Percentiles rank a stretch among this genome's conserved stretches.
Conservation (phyloP, 176 grass and related monocot genomes). For the Puccinellia tenuiflora region DNA sequence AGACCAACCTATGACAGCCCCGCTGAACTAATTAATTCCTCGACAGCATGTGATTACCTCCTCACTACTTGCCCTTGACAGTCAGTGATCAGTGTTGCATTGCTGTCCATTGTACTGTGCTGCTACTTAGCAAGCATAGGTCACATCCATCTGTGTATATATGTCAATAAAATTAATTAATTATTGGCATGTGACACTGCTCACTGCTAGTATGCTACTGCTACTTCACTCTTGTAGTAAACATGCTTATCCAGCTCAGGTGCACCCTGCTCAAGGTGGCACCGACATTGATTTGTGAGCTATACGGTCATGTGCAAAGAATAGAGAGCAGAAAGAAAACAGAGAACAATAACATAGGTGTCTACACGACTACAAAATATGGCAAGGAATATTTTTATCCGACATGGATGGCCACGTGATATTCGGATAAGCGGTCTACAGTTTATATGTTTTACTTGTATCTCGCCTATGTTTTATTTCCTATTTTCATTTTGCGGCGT, state of each 20-base stretch:
- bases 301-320: background rate
- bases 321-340: background rate
- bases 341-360: background rate
- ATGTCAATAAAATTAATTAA: too few species aligned
- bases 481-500: too few species aligned
- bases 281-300: conserved; percentile 10
- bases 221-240: background rate
- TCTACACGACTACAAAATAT: too few species aligned
- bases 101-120: background rate
- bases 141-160: conserved; percentile 3
- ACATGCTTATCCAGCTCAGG: background rate
- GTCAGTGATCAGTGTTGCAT: background rate
- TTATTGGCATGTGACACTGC: background rate
- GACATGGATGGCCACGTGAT: too few species aligned
- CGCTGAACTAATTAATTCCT: background rate
- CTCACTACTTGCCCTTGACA: background rate
- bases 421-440: too few species aligned
- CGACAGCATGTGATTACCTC: background rate
- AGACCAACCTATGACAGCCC: conserved; percentile 21
- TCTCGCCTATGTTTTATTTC: too few species aligned
- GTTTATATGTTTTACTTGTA: too few species aligned
- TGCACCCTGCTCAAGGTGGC: background rate
- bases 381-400: too few species aligned
- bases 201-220: background rate
- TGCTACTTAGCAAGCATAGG: background rate